phyloP scores from a whole-genome alignment of 345 rosid species.

The Pugionium dolabratum region DNA sequence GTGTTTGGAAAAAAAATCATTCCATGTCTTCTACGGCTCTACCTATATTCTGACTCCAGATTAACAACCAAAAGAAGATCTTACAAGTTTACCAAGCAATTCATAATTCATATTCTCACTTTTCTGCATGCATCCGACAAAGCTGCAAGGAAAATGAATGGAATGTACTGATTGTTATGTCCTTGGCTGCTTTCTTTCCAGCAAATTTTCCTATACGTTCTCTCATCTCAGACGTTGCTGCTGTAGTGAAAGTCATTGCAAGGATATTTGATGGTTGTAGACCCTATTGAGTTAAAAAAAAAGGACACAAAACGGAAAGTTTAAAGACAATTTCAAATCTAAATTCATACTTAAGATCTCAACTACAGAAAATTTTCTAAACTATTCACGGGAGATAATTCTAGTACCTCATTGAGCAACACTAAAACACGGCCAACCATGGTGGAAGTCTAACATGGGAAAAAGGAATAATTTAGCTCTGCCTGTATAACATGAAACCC shows the following conservation, averaged over 20 bases:
- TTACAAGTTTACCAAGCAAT: slow-evolving; percentile 5
- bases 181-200: slow-evolving; percentile 81
- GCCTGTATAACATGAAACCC: slow-evolving; percentile 15
- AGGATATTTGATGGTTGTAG: slow-evolving; percentile 75
- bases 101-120: slow-evolving; percentile 48
- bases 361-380: neutral
- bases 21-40: neutral
- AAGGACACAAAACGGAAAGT: slow-evolving; percentile 3
- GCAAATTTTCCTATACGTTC: slow-evolving; percentile 74
- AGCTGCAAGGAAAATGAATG: slow-evolving; percentile 94
- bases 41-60: slow-evolving; percentile 21
- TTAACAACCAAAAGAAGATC: neutral
- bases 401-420: slow-evolving; percentile 69
- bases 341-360: slow-evolving; percentile 11
- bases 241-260: slow-evolving; percentile 98
- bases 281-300: slow-evolving; percentile 54
- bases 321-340: slow-evolving; percentile 9
- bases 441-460: slow-evolving; percentile 71
- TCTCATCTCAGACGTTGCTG: slow-evolving; percentile 96
- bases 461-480: slow-evolving; percentile 31
- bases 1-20: neutral
- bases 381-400: slow-evolving; percentile 18
- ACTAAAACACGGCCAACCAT: slow-evolving; percentile 93
- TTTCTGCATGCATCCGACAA: slow-evolving; percentile 91
- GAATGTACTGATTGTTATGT: slow-evolving; percentile 84